Evolutionary conservation across 2,329 filamentous ascomycete genomes (phyloP), one percentile per base, ranked within the genome.

Genomic region (Neurospora crassa): DNA sequence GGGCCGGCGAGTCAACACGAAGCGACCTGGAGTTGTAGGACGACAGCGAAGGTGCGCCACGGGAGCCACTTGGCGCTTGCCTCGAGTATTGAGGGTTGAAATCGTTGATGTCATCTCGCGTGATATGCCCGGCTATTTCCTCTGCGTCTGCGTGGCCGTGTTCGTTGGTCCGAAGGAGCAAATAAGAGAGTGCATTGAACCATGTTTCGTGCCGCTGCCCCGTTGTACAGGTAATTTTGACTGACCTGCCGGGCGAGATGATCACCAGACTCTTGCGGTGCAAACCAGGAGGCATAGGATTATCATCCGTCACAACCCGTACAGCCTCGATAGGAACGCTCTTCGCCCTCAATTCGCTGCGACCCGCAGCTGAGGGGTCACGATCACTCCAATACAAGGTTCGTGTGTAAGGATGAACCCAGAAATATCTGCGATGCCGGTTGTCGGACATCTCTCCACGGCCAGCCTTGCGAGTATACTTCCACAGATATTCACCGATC

Each of bases 401-500:
- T 68, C 94, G 89, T 3, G 95, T 99, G 81, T 98, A 99, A 0
- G 96, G 96, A 79, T 99, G 96, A 29, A 99, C 93, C 96, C 96
- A 99, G 86, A 99, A 99, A 85, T 97, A 99, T 41, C 96, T 90
- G 73, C 93, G 89, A 81, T 99, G 96, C 69, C 96, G 89, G 71
- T 94, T 97, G 76, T 90, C 91, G 0, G 94, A 98, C 82, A 97
- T 89, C 74, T 94, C 92, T 70, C 90, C 92, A 34, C 95, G 91
- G n/a, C 94, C 94, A 72, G 94, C 87, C 83, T 96, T 97, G 77
- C 96, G 91, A 0, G 96, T 99, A 82, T 99, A 99, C 81, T 99
- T 99, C 96, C 96, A 99, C 53, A 99, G 85, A 80, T 95, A 98
- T 80, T 99, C 96, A 71, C 96, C 96, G 78, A 99, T 98, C 96